phyloP scores from a whole-genome alignment of 208 protist species.

The Endotrypanum monterogeii region DNA sequence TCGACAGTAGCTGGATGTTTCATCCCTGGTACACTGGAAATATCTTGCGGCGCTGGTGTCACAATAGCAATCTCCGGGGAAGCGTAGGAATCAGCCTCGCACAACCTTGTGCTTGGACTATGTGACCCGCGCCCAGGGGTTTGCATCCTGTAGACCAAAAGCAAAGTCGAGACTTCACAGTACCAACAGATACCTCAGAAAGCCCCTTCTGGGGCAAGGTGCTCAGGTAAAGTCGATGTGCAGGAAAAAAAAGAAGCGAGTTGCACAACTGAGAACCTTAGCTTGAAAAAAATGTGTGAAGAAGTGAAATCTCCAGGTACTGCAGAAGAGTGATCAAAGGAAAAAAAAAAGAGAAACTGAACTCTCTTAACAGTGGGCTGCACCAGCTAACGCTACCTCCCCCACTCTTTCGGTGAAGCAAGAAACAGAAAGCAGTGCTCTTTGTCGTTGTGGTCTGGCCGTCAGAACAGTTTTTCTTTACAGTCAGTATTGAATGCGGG shows the following conservation, averaged over 20 bases:
- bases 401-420: not conserved
- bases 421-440: not conserved
- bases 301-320: not conserved
- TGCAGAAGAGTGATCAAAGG: not conserved
- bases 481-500: not conserved
- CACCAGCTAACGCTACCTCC: not conserved
- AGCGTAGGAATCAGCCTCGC: not conserved
- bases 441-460: not conserved
- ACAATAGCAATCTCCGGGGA: not conserved
- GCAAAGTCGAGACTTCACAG: not conserved
- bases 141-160: not conserved
- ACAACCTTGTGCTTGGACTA: not conserved
- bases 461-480: not conserved
- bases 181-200: not conserved
- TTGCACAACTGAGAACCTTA: not conserved
- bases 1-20: not conserved
- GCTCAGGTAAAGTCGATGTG: not conserved
- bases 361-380: not conserved
- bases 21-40: constrained; percentile 2
- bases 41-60: not conserved
- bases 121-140: not conserved
- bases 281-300: not conserved
- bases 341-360: too few relatives aligned
- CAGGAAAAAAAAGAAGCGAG: not conserved
- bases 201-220: not conserved